Base-by-base conservation (phyloP, 129 eudicot genomes). In the Scalesia atractyloides region DNA sequence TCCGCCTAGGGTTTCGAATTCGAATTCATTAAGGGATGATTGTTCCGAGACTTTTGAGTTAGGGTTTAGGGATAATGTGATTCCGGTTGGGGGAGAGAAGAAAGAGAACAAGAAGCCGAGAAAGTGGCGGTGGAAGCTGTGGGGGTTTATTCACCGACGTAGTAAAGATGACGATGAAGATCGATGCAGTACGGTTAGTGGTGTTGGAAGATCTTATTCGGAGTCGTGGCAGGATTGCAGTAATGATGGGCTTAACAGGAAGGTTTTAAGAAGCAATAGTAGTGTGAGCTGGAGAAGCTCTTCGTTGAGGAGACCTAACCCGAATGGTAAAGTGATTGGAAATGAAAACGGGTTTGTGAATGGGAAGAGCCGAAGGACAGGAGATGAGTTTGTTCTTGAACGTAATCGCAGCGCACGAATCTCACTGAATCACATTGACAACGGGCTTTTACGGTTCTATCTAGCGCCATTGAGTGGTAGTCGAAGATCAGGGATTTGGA, bases 331-430 rank as follows among this genome's bases (percentile, higher is more conserved):
- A 51, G 73, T 83, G 72, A 82, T 80, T 9, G 82, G 78, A 20
- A 64, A 71, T 13, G 82, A 60, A 20, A 44, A 59, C 2, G 81
- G 64, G 24, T 39, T 69, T 66, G 79, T 67, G 54, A 79, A 52
- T 14, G 79, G 79, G 1, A 79, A 53, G 51, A 73, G 3, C 39
- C 34, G 52, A 47, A 89, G 82, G 78, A 72, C 73, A 34, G 85
- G 73, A 5, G 89, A 84, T 3, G 95, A 88, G 76, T 80, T 84
- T 63, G 88, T 84, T 47, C 65, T 89, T 73, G 98, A 90, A 78
- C 79, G 92, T 70, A 95, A 95, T 53, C 82, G 96, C 16, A 95
- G 96, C 69, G 97, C 89, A 4, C 86, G 97, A 67, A 90, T 83
- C 56, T 95, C 97, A 3, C 99, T 96, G 0, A 90, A 76, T 74